Evolutionary conservation across 176 grass and related monocot species (phyloP).

Genomic region (Secale cereale): DNA sequence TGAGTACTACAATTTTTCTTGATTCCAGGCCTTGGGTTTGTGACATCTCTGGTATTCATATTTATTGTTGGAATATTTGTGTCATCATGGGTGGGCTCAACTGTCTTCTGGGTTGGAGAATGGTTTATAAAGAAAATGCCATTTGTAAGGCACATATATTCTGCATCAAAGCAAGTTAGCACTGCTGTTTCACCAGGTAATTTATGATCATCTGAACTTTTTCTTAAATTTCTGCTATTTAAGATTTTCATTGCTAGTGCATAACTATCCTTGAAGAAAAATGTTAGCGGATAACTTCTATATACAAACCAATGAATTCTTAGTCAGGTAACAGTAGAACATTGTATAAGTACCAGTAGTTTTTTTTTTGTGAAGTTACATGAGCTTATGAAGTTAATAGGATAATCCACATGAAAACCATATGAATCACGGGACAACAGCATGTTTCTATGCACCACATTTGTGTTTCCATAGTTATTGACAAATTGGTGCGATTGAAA

Average conservation of each 20-base stretch:
- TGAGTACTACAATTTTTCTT: constrained; percentile 21
- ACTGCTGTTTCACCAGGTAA: constrained; percentile 95
- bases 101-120: constrained; percentile 96
- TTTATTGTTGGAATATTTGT: constrained; percentile 98
- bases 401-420: not conserved
- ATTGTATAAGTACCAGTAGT: not conserved
- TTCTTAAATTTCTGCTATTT: not conserved
- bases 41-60: constrained; percentile 92
- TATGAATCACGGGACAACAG: not conserved
- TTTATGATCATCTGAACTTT: not conserved
- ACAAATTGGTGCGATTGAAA: not conserved
- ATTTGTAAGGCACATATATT: constrained; percentile 92
- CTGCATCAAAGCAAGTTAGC: constrained; percentile 99
- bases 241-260: not conserved
- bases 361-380: not conserved
- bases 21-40: constrained; percentile 94
- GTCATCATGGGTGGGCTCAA: constrained; percentile 90
- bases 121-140: constrained; percentile 95
- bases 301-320: not conserved
- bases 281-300: not conserved
- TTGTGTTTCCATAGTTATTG: too few relatives aligned
- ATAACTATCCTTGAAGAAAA: not conserved
- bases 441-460: not conserved
- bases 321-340: not conserved
- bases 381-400: not conserved